Percentiles rank a stretch among this genome's conserved stretches.
Conservation (phyloP, 352 stramenopile species). For the Pythium myriotylum region DNA sequence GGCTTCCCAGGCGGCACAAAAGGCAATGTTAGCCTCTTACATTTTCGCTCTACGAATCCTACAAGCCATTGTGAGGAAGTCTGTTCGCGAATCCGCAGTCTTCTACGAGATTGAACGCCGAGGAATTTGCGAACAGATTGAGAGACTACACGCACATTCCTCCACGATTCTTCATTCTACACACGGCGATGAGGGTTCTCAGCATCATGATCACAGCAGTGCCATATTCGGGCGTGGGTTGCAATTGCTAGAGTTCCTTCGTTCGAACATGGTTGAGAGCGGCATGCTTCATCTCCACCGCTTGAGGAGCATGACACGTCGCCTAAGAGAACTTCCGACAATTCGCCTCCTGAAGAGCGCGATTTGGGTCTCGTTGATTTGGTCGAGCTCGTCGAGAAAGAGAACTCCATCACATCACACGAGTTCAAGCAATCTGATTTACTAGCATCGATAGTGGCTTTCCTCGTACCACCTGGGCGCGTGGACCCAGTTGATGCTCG, state of each 20-base stretch:
- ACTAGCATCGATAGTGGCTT: constrained; percentile 61
- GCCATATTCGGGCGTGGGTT: constrained; percentile 52
- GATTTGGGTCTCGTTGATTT: constrained; percentile 70
- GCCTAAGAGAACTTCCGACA: constrained; percentile 50
- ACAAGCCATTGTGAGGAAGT: constrained; percentile 71
- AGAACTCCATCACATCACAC: constrained; percentile 79
- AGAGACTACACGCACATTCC: constrained; percentile 53
- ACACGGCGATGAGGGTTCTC: neutral
- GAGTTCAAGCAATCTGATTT: constrained; percentile 86
- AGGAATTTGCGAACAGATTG: constrained; percentile 77
- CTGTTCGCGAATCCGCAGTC: constrained; percentile 50
- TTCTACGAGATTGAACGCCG: constrained; percentile 84
- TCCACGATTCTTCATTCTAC: neutral
- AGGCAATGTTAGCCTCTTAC: constrained; percentile 34
- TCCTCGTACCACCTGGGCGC: constrained; percentile 39
- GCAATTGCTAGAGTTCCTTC: constrained; percentile 55
- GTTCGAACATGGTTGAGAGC: constrained; percentile 71
- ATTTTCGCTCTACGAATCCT: constrained; percentile 79
- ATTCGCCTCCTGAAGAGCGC: constrained; percentile 33
- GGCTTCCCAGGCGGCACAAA: constrained; percentile 7
- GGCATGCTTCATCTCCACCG: constrained; percentile 79
- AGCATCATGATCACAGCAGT: neutral
- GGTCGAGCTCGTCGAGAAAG: constrained; percentile 75
- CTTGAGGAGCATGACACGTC: constrained; percentile 64
- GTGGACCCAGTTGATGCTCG: constrained; percentile 36